Base-by-base conservation (phyloP, 1,284 basidiomycete genomes). In the Ganoderma sinense region DNA sequence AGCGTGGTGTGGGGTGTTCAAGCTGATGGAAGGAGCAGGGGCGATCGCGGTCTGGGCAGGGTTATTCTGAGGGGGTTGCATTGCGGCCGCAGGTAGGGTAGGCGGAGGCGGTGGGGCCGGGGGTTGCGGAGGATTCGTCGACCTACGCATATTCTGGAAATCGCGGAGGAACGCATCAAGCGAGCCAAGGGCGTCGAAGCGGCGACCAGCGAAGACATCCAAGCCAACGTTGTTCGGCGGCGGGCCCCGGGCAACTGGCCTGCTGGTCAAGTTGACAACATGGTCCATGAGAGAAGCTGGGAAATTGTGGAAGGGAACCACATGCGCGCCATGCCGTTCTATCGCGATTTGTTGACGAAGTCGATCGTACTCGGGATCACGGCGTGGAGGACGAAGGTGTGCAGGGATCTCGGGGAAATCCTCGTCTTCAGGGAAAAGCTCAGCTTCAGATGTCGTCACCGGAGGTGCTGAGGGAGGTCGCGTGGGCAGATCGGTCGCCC, bases 401-500 rank as follows among this genome's bases (percentile, higher is more conserved):
- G 41, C 41, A 3, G 8, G 8, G 36, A 6, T 7, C 36, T 39
- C 36, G 36, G 36, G 36, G 11, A 39, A 39, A 39, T 39, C 36
- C 8, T 39, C 36, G 59, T 5, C 23, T 26, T 53, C 11, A 29
- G 23, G 48, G 48, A 53, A 26, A 5, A 16, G 60, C 1, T 60
- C 20, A 2, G 66, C 55, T n/a, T 20, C 67, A 1, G 62, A 51
- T 4, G 61, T 39, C 14, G 40, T 2, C 2, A 62, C 62, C 5
- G 65, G 56, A 20, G 70, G 70, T 20, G 62, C 67, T 10, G 65
- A 71, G 1, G 67, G 67, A 26, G 70, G 31, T 14, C 67, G 62
- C 4, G 65, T 26, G 39, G 67, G 67, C 48, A 53, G 26, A 53
- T 23, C 48, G 48, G 23, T 11, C 10, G 48, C 48, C 13, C 48